phyloP scores from a whole-genome alignment of 2,329 filamentous ascomycete genomes.

The Scorias spongiosa region DNA sequence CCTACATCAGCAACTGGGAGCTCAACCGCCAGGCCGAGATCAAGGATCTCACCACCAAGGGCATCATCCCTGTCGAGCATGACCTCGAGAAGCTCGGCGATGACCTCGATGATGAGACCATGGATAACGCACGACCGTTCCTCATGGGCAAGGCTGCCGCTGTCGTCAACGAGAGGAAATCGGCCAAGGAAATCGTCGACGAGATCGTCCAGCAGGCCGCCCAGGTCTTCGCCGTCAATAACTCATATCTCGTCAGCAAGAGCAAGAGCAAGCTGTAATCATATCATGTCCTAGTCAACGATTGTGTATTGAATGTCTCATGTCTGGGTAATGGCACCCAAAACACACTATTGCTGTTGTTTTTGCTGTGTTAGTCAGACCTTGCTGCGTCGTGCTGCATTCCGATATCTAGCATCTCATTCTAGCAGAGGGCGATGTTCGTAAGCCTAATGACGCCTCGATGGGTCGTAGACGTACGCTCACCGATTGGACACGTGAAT shows the following conservation, averaged over 20 bases:
- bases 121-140: conserved; percentile 83
- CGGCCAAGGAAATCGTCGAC: conserved; percentile 81
- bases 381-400: too few relatives aligned
- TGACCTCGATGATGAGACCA: conserved; percentile 57
- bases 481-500: too few relatives aligned
- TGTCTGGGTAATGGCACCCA: too few relatives aligned
- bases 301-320: neutral
- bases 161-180: conserved; percentile 83
- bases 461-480: too few relatives aligned
- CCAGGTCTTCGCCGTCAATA: conserved; percentile 14
- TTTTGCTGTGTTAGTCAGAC: too few relatives aligned
- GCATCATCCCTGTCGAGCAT: conserved; percentile 81
- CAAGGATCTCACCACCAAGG: conserved; percentile 77
- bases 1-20: conserved; percentile 94
- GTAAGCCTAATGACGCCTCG: too few relatives aligned
- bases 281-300: neutral
- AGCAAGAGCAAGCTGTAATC: conserved; percentile 19
- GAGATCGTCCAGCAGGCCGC: conserved; percentile 74
- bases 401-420: too few relatives aligned
- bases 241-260: conserved; percentile 16
- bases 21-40: conserved; percentile 80
- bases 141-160: conserved; percentile 96
- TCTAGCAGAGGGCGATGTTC: too few relatives aligned
- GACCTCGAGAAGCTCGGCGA: conserved; percentile 72
- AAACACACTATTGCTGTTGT: too few relatives aligned